Base-by-base conservation (phyloP, 148 eudicot species). In the Chenopodium berlandieri region DNA sequence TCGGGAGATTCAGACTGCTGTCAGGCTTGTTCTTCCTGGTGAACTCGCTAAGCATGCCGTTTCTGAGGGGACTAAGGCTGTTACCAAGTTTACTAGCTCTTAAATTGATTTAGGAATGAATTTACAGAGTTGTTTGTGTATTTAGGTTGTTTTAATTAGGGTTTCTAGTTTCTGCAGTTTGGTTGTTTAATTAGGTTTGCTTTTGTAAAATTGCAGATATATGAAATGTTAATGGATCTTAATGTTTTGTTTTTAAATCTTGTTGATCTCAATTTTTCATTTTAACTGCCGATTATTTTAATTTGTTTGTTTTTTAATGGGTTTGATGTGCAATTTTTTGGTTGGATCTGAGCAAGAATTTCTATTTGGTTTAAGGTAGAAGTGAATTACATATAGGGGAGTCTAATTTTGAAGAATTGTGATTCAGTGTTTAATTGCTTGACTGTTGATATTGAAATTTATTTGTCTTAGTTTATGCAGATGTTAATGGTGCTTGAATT, bases 41-140 rank as follows among this genome's bases (percentile, higher is more conserved):
- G 90, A 88, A 40, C 82, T 88, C 75, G 90, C 90, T 2, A 88
- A 88, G 71, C 90, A 88, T 25, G 90, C 88, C 4, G 90, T 88
- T 75, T 86, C 87, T 27, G 90, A 88, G 40, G 90, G 90, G 0
- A 88, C 90, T 0, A 88, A 88, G 84, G 90, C 90, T 0, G 90
- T 88, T 16, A 88, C 90, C 0, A 82, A 88, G 50, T 88, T 88
- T 54, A 88, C 90, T 9, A 88, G 90, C 76, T 79, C 85, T 79
- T 81, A 50, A n/a, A 34, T 48, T 47, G 62, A 32, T 31, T 62
- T 46, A 7, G 4, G 23, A 50, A 22, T 9, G 31, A 13, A 30
- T 58, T 66, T 75, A 11, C 19, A 17, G 73, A 30, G 5, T 40
- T 40, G 5, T 4, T 31, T 25, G 32, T 69, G 47, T 69, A 69